Percentiles rank a stretch among this genome's conserved stretches.
These are phyloP conservation scores for Volvariella volvacea DNA, from an alignment of 1,284 basidiomycete species.

Conservation along the genomic window DNA sequence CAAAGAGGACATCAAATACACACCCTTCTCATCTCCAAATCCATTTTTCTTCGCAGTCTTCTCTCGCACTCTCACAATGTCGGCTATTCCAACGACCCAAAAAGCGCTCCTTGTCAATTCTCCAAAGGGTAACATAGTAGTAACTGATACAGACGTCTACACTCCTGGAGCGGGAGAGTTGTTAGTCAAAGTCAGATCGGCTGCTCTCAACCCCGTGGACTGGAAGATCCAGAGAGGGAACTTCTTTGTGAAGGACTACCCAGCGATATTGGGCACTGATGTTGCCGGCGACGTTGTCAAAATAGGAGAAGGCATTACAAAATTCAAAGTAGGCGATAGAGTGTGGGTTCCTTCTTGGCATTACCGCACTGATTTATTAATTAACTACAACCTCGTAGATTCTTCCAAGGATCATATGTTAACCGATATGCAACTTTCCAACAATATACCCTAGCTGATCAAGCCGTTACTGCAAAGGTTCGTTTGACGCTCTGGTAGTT, in stretches of 20 bases:
- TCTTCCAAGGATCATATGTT: constrained; percentile 31
- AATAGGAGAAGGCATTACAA: constrained; percentile 17
- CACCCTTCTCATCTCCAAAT: too few relatives aligned
- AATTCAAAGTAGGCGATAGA: constrained; percentile 17
- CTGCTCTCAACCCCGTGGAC: constrained; percentile 36
- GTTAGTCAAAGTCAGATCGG: constrained; percentile 31
- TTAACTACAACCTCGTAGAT: constrained; percentile 24
- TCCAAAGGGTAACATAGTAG: constrained; percentile 9
- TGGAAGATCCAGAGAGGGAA: constrained; percentile 29
- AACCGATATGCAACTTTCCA: constrained; percentile 37
- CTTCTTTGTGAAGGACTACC: constrained; percentile 23
- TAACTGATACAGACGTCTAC: constrained; percentile 12
- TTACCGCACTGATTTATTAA: neutral
- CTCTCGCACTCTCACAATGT: too few relatives aligned
- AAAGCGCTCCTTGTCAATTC: constrained; percentile 3
- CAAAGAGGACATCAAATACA: too few relatives aligned
- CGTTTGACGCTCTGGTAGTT: neutral
- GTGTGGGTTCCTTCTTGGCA: constrained; percentile 16
- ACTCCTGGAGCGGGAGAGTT: constrained; percentile 30
- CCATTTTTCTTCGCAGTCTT: too few relatives aligned
- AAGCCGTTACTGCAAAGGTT: constrained; percentile 38
- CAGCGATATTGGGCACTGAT: constrained; percentile 34
- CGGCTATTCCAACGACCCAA: too few relatives aligned
- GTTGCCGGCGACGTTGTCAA: constrained; percentile 21
- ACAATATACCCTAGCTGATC: constrained; percentile 37